Percentiles rank a stretch among this genome's conserved stretches.
phyloP scores from a whole-genome alignment of 768 basidiomycete genomes.

The Candolleomyces aberdarensis region DNA sequence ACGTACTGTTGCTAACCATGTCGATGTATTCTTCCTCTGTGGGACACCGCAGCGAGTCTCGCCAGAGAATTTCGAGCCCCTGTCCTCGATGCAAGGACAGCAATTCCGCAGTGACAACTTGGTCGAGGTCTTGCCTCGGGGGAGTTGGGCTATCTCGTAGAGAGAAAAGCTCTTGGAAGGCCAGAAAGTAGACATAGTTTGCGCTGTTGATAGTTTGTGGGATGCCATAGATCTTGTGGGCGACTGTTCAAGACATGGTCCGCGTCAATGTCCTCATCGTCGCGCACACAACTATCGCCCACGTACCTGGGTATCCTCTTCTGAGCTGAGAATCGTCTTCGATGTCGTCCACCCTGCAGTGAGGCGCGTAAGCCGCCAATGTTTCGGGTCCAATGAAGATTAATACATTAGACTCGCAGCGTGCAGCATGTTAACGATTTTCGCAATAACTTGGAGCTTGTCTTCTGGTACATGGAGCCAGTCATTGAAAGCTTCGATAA shows the following conservation, averaged over 20 bases:
- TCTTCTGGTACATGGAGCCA: slow-evolving; percentile 84
- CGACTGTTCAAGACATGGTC: slow-evolving; percentile 44
- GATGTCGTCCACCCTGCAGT: slow-evolving; percentile 83
- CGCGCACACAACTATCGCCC: background rate
- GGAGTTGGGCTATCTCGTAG: slow-evolving; percentile 38
- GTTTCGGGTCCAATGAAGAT: background rate
- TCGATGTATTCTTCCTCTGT: slow-evolving; percentile 91
- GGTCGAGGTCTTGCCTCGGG: slow-evolving; percentile 49
- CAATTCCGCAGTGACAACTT: slow-evolving; percentile 72
- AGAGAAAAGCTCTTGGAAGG: slow-evolving; percentile 78
- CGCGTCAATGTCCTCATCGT: background rate
- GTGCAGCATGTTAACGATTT: slow-evolving; percentile 91
- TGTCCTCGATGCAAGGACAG: slow-evolving; percentile 92
- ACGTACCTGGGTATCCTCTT: slow-evolving; percentile 73
- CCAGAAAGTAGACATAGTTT: slow-evolving; percentile 95
- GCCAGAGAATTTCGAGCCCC: slow-evolving; percentile 92
- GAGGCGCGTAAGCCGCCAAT: background rate
- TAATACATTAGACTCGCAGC: slow-evolving; percentile 87
- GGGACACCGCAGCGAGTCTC: slow-evolving; percentile 87
- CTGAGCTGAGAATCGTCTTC: slow-evolving; percentile 88
- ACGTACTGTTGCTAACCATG: slow-evolving; percentile 94
- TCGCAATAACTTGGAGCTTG: slow-evolving; percentile 69
- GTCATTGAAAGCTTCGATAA: slow-evolving; percentile 90
- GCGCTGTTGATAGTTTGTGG: slow-evolving; percentile 97
- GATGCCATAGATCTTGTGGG: slow-evolving; percentile 94